phyloP scores from a whole-genome alignment of 2,329 filamentous ascomycete species.

The Aaosphaeria pasadenensis region DNA sequence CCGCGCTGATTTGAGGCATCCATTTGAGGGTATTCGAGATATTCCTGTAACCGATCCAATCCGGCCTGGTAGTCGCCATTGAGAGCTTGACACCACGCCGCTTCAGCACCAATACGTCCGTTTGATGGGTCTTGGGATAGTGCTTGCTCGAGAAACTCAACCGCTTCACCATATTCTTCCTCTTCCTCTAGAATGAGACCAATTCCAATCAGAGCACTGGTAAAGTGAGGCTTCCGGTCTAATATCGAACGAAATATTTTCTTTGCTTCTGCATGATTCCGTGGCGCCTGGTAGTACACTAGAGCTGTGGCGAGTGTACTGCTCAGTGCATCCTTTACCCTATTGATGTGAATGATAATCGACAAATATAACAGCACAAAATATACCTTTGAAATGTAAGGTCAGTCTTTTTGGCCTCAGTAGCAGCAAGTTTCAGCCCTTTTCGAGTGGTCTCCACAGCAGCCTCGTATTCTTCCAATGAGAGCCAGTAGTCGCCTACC shows the following conservation, averaged over 20 bases:
- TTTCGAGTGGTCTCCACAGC: conserved; percentile 77
- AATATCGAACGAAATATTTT: conserved; percentile 81
- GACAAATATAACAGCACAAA: background rate
- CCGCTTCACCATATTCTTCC: conserved; percentile 78
- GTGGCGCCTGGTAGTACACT: conserved; percentile 85
- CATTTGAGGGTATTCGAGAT: conserved; percentile 58
- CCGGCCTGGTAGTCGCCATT: conserved; percentile 71
- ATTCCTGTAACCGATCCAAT: conserved; percentile 66
- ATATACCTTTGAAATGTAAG: conserved; percentile 53
- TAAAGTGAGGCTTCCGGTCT: conserved; percentile 70
- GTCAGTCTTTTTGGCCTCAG: conserved; percentile 65
- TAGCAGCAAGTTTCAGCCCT: conserved; percentile 60
- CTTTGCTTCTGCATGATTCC: conserved; percentile 86
- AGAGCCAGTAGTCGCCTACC: conserved; percentile 77
- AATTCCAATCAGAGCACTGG: conserved; percentile 80
- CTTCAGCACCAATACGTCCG: conserved; percentile 76
- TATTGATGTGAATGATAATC: conserved; percentile 3
- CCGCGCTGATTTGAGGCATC: conserved; percentile 59
- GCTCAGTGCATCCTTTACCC: conserved; percentile 69
- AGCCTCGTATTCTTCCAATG: conserved; percentile 80
- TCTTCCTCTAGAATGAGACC: conserved; percentile 92
- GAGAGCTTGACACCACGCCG: conserved; percentile 87
- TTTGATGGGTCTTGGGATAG: conserved; percentile 70
- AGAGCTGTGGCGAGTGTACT: conserved; percentile 81
- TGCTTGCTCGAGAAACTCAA: conserved; percentile 76